Base-by-base conservation (phyloP, 2,329 filamentous ascomycete species). In the Cercospora sp. region DNA sequence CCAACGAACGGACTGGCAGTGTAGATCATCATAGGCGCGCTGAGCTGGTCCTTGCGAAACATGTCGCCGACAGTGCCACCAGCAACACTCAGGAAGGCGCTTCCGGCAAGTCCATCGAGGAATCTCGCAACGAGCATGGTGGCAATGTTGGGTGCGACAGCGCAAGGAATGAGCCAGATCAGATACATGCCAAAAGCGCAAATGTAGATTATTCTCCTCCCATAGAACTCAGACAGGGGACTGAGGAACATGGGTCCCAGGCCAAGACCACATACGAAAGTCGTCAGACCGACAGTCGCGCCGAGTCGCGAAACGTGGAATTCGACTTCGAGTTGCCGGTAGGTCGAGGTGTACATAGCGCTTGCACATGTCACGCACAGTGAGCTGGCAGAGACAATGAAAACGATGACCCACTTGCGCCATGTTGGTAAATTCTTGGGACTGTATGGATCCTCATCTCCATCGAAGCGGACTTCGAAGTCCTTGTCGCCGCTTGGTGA, bases 11-110 rank as follows among this genome's bases (percentile, higher is more conserved):
- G 89, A 1, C 83, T 84, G 7, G 88, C 82, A 5, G 82, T 83
- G 68, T 84, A 96, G 16, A 97, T 82, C 81, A 93, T 89, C 94
- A 97, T 97, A 2, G 93, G 93, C 6, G 86, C 86, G 72, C 90
- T 89, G 66, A 97, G 86, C 71, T 92, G 85, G 67, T 89, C 82
- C 53, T 86, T 85, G 12, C 82, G 82, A 76, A 95, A 95, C 72
- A 94, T 81, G 76, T 97, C 93, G 37, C 92, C 91, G 10, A 71
- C 63, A 21, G 63, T 66, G 63, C 65, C 65, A 49, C 93, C 93
- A 0, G 92, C 91, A 1, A 97, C 92, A 67, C 82, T 85, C 55
- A 88, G 74, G 69, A 88, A 88, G 1, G 86, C 86, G 70, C 82
- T 85, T 7, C 66, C 66, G 6, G 86, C 86, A 30, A 86, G 74